Conservation (phyloP, 2,329 filamentous ascomycete species). For the Tolypocladium amazonense region DNA sequence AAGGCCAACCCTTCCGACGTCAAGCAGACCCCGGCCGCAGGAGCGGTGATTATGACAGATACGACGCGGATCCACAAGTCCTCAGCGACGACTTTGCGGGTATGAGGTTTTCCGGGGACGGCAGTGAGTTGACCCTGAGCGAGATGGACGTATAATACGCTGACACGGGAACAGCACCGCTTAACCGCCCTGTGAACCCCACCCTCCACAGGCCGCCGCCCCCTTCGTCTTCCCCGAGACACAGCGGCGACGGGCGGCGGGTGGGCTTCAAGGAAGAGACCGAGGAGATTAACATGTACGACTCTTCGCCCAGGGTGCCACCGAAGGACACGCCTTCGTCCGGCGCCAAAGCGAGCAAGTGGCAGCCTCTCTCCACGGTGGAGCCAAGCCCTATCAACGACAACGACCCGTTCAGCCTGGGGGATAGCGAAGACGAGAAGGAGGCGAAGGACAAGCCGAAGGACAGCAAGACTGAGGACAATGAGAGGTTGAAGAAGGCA, state of each 20-base stretch:
- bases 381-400: slow-evolving; percentile 74
- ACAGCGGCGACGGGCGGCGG: slow-evolving; percentile 35
- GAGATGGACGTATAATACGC: neutral
- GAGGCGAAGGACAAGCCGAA: slow-evolving; percentile 39
- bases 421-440: slow-evolving; percentile 92
- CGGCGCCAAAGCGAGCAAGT: slow-evolving; percentile 75
- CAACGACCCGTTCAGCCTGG: slow-evolving; percentile 92
- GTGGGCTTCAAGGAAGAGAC: slow-evolving; percentile 52
- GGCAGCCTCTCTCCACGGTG: slow-evolving; percentile 84
- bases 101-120: slow-evolving; percentile 52
- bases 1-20: slow-evolving; percentile 29
- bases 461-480: slow-evolving; percentile 43
- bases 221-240: slow-evolving; percentile 39
- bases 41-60: slow-evolving; percentile 82
- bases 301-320: slow-evolving; percentile 45
- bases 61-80: slow-evolving; percentile 88
- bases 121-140: slow-evolving; percentile 36
- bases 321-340: slow-evolving; percentile 38
- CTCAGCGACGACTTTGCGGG: slow-evolving; percentile 80
- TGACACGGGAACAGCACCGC: slow-evolving; percentile 17
- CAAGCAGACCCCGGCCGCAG: slow-evolving; percentile 54
- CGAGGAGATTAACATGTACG: slow-evolving; percentile 73
- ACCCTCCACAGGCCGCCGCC: slow-evolving; percentile 66
- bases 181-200: slow-evolving; percentile 59
- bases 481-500: slow-evolving; percentile 53